Conservation (phyloP, 192 early-diverging fungal species). For the Backusella australiensis region DNA sequence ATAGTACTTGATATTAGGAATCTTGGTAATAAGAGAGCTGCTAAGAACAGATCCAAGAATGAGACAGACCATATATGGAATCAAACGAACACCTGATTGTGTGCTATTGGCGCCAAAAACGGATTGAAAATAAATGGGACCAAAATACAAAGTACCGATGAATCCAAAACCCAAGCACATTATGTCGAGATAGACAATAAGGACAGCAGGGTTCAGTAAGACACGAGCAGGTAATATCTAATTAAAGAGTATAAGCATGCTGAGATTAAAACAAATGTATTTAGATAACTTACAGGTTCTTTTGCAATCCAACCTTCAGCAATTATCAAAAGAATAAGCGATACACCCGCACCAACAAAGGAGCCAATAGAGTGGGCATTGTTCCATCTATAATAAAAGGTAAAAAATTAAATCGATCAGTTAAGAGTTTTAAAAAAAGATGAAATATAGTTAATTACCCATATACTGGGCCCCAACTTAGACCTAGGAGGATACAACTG, state of each 20-base stretch:
- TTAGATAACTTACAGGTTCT: constrained; percentile 51
- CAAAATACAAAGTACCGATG: constrained; percentile 59
- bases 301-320: constrained; percentile 54
- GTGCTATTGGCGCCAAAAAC: constrained; percentile 55
- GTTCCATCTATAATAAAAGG: constrained; percentile 43
- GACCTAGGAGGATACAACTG: constrained; percentile 53
- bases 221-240: constrained; percentile 32
- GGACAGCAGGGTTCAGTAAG: constrained; percentile 44
- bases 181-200: constrained; percentile 46
- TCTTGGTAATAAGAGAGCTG: constrained; percentile 51
- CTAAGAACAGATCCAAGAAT: constrained; percentile 53
- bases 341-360: constrained; percentile 42
- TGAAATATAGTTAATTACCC: constrained; percentile 17
- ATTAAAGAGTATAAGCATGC: not conserved
- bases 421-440: not conserved
- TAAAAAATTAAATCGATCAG: not conserved
- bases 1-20: constrained; percentile 47
- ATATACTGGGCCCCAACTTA: constrained; percentile 64
- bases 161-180: constrained; percentile 49
- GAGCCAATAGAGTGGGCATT: constrained; percentile 52
- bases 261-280: not conserved
- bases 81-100: constrained; percentile 55
- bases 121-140: constrained; percentile 65
- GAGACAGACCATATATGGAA: constrained; percentile 58
- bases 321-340: constrained; percentile 37